Evolutionary conservation across 2,329 filamentous ascomycete species (phyloP).

Genomic region (Bimuria novae-zelandiae): DNA sequence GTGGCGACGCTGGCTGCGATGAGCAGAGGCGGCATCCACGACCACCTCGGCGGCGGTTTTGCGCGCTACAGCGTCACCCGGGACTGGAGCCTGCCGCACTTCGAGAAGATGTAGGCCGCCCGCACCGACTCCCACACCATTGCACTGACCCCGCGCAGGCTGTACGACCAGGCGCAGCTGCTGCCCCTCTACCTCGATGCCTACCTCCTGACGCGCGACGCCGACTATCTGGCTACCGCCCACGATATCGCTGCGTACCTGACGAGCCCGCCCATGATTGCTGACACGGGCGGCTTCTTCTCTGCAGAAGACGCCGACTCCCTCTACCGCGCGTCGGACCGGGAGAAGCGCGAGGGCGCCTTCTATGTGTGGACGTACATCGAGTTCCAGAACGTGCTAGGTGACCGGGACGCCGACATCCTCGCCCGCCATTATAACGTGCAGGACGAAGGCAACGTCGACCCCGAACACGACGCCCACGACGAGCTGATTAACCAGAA

Average conservation of each 20-base stretch:
- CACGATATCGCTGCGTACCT: slow-evolving; percentile 88
- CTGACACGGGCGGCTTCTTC: slow-evolving; percentile 74
- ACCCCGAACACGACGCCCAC: slow-evolving; percentile 79
- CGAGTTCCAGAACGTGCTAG: slow-evolving; percentile 79
- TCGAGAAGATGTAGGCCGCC: slow-evolving; percentile 77
- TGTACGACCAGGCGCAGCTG: slow-evolving; percentile 89
- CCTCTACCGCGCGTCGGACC: slow-evolving; percentile 71
- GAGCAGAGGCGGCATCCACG: slow-evolving; percentile 71
- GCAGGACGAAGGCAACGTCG: slow-evolving; percentile 81
- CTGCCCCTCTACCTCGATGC: slow-evolving; percentile 84
- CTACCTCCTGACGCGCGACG: slow-evolving; percentile 70
- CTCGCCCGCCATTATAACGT: slow-evolving; percentile 86
- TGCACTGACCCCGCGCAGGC: slow-evolving; percentile 39
- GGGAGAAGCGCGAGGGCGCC: slow-evolving; percentile 84
- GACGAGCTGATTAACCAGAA: slow-evolving; percentile 97
- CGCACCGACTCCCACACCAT: neutral
- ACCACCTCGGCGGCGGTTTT: slow-evolving; percentile 78
- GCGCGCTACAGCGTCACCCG: slow-evolving; percentile 85
- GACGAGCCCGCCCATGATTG: slow-evolving; percentile 69
- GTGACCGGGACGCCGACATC: slow-evolving; percentile 69
- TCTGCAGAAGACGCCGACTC: slow-evolving; percentile 93
- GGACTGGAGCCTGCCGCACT: slow-evolving; percentile 94
- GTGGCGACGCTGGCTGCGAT: slow-evolving; percentile 80
- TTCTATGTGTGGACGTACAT: slow-evolving; percentile 94
- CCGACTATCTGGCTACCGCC: slow-evolving; percentile 77